Percentiles rank a stretch among this genome's conserved stretches.
Conservation (phyloP, 768 basidiomycete genomes). For the Piloderma croceum region DNA sequence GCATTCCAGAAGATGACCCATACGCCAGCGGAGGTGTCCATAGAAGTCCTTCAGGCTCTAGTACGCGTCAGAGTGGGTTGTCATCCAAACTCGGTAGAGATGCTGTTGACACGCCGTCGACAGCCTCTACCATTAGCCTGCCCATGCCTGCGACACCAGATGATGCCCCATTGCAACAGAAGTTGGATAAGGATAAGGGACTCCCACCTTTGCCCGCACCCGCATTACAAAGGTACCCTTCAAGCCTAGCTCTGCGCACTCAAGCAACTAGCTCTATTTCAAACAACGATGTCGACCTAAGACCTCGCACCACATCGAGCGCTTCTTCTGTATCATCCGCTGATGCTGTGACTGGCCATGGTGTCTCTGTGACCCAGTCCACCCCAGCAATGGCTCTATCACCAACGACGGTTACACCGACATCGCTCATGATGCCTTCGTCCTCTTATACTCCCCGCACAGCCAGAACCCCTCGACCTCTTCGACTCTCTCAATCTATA, state of each 20-base stretch:
- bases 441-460: constrained; percentile 9
- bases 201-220: not conserved
- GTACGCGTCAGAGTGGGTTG: constrained; percentile 1
- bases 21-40: not conserved
- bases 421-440: constrained; percentile 9
- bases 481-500: constrained; percentile 27
- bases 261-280: constrained; percentile 1
- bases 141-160: not conserved
- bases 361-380: too few relatives aligned
- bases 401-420: constrained; percentile 7
- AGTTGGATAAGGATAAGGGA: not conserved
- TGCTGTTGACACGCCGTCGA: not conserved
- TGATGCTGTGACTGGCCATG: constrained; percentile 4
- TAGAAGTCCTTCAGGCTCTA: constrained; percentile 1
- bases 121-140: not conserved
- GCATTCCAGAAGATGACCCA: constrained; percentile 10
- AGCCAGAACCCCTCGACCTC: constrained; percentile 17
- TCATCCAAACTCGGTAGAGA: not conserved
- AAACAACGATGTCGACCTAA: constrained; percentile 17
- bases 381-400: constrained; percentile 13
- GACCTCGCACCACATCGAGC: constrained; percentile 33
- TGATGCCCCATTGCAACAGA: not conserved
- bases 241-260: constrained; percentile 11
- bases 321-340: constrained; percentile 18
- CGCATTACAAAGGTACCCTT: constrained; percentile 21